Evolutionary conservation across 176 grass and related monocot species (phyloP).

Genomic region (Carex myosuroides): DNA sequence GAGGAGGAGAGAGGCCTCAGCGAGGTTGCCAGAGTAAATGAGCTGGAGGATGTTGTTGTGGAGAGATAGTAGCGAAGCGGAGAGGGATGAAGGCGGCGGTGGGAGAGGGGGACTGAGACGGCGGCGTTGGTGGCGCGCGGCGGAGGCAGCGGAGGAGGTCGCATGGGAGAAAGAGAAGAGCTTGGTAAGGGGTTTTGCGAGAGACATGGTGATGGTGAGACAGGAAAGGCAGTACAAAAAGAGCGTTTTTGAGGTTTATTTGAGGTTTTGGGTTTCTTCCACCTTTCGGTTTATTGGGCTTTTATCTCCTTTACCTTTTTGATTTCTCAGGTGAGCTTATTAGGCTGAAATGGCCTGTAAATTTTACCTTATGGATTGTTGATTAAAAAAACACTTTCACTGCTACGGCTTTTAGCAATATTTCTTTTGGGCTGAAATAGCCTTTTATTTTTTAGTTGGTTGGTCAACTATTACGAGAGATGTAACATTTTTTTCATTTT

Average conservation of each 20-base stretch:
- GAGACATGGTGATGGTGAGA: constrained; percentile 33
- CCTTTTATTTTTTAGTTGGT: too few species aligned
- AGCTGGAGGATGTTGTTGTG: constrained; percentile 82
- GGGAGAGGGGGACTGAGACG: constrained; percentile 40
- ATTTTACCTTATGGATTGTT: not conserved
- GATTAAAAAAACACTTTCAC: too few species aligned
- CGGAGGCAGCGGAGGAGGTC: constrained; percentile 25
- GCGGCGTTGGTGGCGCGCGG: constrained; percentile 36
- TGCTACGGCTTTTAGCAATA: too few species aligned
- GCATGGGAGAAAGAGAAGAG: constrained; percentile 53
- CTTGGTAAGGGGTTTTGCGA: constrained; percentile 44
- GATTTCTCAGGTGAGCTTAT: not conserved
- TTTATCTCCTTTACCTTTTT: not conserved
- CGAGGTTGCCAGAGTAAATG: constrained; percentile 46
- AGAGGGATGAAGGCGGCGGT: constrained; percentile 56
- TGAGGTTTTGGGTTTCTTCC: not conserved
- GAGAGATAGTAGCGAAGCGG: constrained; percentile 49
- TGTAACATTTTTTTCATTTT: too few species aligned
- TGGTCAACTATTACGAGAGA: too few species aligned
- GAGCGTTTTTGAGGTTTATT: not conserved
- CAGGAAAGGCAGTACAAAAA: too few species aligned
- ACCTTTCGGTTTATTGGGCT: not conserved
- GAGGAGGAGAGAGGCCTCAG: constrained; percentile 63
- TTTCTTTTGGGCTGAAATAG: too few species aligned
- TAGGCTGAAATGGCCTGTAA: not conserved